Percentiles rank a stretch among this genome's conserved stretches.
Evolutionary conservation across 176 grass and related monocot species (phyloP).

Genomic region (Carex parvula): DNA sequence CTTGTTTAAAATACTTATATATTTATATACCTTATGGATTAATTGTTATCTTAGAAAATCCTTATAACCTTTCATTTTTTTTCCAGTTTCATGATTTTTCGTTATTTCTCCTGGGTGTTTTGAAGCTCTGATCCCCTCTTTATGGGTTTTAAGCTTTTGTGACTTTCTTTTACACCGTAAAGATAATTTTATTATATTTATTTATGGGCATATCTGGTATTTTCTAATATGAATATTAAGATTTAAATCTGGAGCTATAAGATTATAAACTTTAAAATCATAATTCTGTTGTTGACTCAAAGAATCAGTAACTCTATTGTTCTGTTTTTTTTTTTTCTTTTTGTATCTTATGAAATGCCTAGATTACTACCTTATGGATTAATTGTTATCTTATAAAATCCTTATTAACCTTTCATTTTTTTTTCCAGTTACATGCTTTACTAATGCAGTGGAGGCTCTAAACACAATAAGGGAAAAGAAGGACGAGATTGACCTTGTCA

Average conservation of each 20-base stretch:
- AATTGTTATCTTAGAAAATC: conserved; percentile 4
- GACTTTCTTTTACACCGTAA: background rate
- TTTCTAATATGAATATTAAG: background rate
- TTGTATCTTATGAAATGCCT: background rate
- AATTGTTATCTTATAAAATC: conserved; percentile 6
- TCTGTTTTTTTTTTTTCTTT: background rate
- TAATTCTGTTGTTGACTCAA: background rate
- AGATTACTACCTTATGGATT: background rate
- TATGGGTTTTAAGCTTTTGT: background rate
- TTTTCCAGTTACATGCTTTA: conserved; percentile 41
- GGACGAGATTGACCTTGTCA: conserved; percentile 57
- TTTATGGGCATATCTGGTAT: background rate
- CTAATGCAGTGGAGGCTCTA: conserved; percentile 36
- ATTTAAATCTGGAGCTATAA: background rate
- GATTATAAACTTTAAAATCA: background rate
- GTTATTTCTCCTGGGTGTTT: background rate
- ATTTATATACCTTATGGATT: background rate
- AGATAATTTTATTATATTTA: background rate
- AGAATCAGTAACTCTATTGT: background rate
- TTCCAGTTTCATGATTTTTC: background rate
- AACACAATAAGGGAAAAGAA: conserved; percentile 46
- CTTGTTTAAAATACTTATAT: too few species aligned
- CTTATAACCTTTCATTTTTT: conserved; percentile 1
- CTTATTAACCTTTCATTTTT: conserved; percentile 1
- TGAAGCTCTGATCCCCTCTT: background rate